These are phyloP conservation scores for Gymnopilus junonius DNA, from an alignment of 768 basidiomycete species.

Conservation along the genomic window DNA sequence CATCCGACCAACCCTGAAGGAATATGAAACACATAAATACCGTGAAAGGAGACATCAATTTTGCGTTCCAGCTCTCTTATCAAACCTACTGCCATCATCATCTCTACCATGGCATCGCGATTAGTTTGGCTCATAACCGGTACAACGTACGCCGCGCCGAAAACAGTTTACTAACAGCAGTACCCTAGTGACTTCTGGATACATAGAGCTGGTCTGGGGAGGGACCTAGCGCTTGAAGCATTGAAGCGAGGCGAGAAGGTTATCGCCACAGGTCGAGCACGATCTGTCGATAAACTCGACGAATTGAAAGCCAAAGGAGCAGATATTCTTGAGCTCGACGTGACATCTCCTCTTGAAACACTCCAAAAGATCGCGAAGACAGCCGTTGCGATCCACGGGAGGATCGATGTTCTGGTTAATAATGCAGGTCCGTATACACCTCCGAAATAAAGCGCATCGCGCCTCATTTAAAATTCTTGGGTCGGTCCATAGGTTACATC, in stretches of 20 bases:
- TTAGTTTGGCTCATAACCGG: too few relatives aligned
- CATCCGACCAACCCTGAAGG: too few relatives aligned
- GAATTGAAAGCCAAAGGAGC: slow-evolving; percentile 44
- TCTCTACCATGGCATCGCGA: too few relatives aligned
- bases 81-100: too few relatives aligned
- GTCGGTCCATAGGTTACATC: slow-evolving; percentile 35
- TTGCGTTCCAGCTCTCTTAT: too few relatives aligned
- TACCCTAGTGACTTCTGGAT: too few relatives aligned
- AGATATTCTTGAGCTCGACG: slow-evolving; percentile 41
- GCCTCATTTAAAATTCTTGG: not conserved
- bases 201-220: slow-evolving; percentile 43
- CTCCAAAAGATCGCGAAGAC: slow-evolving; percentile 38
- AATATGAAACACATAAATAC: too few relatives aligned
- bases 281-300: slow-evolving; percentile 39
- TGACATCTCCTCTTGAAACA: slow-evolving; percentile 35
- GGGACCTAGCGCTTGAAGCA: slow-evolving; percentile 41
- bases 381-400: slow-evolving; percentile 41
- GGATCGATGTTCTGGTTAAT: slow-evolving; percentile 50
- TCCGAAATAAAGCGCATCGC: not conserved
- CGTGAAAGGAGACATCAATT: too few relatives aligned
- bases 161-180: too few relatives aligned
- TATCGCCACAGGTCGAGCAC: slow-evolving; percentile 47
- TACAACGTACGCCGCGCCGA: too few relatives aligned
- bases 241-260: slow-evolving; percentile 52
- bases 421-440: slow-evolving; percentile 37